phyloP scores from a whole-genome alignment of 23 red algal genomes.

The Pyropia yezoensis region DNA sequence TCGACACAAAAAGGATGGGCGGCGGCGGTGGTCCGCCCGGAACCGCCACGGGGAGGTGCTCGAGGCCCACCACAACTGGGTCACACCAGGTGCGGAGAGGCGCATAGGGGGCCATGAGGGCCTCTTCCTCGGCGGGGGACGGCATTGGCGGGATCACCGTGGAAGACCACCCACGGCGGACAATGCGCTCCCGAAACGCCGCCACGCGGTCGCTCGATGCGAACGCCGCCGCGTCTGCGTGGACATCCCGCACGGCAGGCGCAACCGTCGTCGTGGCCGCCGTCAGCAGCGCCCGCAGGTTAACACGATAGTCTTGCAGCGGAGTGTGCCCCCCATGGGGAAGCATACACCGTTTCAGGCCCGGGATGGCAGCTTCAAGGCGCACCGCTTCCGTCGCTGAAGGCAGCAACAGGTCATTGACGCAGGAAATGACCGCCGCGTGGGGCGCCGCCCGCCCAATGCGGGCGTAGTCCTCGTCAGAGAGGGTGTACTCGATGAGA shows the following conservation, averaged over 20 bases:
- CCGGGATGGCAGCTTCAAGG: constrained; percentile 23
- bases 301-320: constrained; percentile 32
- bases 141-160: no score
- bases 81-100: constrained; percentile 1
- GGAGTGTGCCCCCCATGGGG: constrained; percentile 37
- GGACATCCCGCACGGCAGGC: no score
- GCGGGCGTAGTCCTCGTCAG: background rate
- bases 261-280: background rate
- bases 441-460: constrained; percentile 4
- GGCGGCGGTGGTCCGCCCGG: background rate
- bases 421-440: constrained; percentile 14
- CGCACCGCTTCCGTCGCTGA: constrained; percentile 23
- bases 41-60: constrained; percentile 21
- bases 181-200: no score
- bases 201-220: no score
- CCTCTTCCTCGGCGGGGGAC: no score
- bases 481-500: constrained; percentile 12
- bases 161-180: no score
- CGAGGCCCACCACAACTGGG: constrained; percentile 63
- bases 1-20: constrained; percentile 87
- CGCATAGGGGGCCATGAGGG: no score
- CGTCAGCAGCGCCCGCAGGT: constrained; percentile 8
- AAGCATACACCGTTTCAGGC: constrained; percentile 24
- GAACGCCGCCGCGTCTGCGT: no score
- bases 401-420: constrained; percentile 65